A percentile compares a stretch with the other conserved stretches of the same genome.
phyloP scores from a whole-genome alignment of 2,329 filamentous ascomycete genomes.

The Beauveria sp. region DNA sequence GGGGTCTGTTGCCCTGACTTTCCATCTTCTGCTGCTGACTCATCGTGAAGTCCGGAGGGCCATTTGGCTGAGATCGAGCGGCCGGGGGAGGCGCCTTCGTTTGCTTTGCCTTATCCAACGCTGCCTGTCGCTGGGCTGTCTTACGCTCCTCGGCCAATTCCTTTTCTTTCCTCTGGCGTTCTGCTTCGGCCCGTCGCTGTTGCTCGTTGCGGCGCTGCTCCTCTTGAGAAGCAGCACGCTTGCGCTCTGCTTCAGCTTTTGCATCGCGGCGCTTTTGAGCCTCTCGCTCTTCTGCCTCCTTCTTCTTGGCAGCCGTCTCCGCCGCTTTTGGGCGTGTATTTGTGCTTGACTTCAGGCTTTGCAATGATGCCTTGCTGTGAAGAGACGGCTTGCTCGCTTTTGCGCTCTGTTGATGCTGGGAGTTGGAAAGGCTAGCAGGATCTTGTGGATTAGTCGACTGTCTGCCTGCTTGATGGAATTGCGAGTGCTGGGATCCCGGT shows the following conservation, averaged over 20 bases:
- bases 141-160: slow-evolving; percentile 60
- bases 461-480: slow-evolving; percentile 50
- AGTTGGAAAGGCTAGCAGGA: slow-evolving; percentile 20
- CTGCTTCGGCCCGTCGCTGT: slow-evolving; percentile 51
- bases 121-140: slow-evolving; percentile 53
- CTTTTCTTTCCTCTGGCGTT: slow-evolving; percentile 53
- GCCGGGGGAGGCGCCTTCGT: slow-evolving; percentile 56
- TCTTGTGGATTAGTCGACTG: slow-evolving; percentile 52
- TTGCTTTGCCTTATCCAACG: slow-evolving; percentile 58
- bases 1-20: slow-evolving; percentile 32
- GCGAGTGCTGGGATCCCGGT: slow-evolving; percentile 53
- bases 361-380: slow-evolving; percentile 46
- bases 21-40: slow-evolving; percentile 24
- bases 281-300: slow-evolving; percentile 76
- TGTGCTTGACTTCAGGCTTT: slow-evolving; percentile 58
- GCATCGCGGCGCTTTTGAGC: slow-evolving; percentile 71
- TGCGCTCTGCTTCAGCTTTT: slow-evolving; percentile 74
- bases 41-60: slow-evolving; percentile 37
- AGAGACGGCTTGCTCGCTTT: slow-evolving; percentile 63
- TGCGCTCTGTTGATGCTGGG: slow-evolving; percentile 40
- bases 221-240: slow-evolving; percentile 58
- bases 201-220: slow-evolving; percentile 56
- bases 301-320: slow-evolving; percentile 70
- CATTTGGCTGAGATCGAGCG: slow-evolving; percentile 45
- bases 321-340: slow-evolving; percentile 62